Base-by-base conservation (phyloP, 1,139 yeast genomes). In the Debaryomyces nepalensis region DNA sequence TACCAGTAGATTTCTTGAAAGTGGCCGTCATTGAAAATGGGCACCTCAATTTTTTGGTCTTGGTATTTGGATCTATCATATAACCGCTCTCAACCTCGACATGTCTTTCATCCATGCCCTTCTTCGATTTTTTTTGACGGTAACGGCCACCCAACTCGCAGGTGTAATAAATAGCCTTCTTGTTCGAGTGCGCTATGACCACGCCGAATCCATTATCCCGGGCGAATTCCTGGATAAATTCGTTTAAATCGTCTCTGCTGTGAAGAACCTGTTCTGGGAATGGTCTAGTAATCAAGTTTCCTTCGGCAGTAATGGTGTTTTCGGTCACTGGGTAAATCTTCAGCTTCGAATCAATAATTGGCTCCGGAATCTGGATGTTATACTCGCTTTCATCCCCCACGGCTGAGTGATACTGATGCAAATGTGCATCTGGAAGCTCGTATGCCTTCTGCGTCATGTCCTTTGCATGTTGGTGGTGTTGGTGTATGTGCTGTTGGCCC, bases 1-100 rank as follows among this genome's bases (percentile, higher is more conserved):
- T 69, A 39, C 73, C 71, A 37, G 70, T 69, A 34, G 71, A 64
- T 52, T 78, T 78, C 39, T 77, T 75, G 55, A 60, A 77, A 48
- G 73, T 68, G 22, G 84, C 83, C 35, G 81, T 77, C 81, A 79
- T 77, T 19, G 81, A 67, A 55, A 77, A 79, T 19, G 82, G 83
- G 55, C 84, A 79, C 52, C 72, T 73, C 49, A 76, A 73, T 53
- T 76, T 77, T 54, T 79, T 77, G 14, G 82, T 75, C 48, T 64
- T 77, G 33, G 78, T 67, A 47, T 62, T 65, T 9, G 75, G 71
- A 49, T 73, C 78, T 46, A 71, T 53, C 42, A 69, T 58, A 51
- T 70, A 72, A 4, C 67, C 71, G 42, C 65, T 67, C 29, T 64
- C 72, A 23, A 61, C 56, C 35, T 63, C 73, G 21, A 58, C 55